These are phyloP conservation scores for Penicillium lagena DNA, from an alignment of 495 filamentous ascomycete species.

Conservation along the genomic window DNA sequence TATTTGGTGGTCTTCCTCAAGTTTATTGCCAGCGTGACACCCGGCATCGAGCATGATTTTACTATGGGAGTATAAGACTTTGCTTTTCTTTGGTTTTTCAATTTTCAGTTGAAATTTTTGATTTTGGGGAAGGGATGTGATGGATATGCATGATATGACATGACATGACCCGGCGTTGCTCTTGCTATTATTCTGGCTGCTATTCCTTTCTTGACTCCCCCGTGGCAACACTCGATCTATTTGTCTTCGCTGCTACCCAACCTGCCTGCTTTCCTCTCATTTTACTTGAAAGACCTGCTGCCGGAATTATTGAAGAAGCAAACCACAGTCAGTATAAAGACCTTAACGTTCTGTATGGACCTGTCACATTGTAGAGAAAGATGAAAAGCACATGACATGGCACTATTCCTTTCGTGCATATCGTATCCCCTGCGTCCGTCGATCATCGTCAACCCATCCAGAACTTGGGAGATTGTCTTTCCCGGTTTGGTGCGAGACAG, in stretches of 20 bases:
- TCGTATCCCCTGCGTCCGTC: not conserved
- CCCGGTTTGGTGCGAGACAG: too few species aligned
- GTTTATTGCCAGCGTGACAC: constrained; percentile 95
- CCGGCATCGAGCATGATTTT: constrained; percentile 96
- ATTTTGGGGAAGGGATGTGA: not conserved
- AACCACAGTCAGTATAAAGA: too few species aligned
- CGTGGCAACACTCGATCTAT: too few species aligned
- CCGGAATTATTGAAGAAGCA: too few species aligned
- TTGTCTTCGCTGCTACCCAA: not conserved
- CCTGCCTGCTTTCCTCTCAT: not conserved
- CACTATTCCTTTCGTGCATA: not conserved
- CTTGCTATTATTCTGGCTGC: constrained; percentile 1
- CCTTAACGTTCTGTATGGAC: not conserved
- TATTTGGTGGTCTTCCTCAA: constrained; percentile 97
- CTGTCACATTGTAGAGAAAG: not conserved
- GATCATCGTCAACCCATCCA: not conserved
- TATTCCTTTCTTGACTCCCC: not conserved
- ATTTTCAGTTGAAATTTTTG: not conserved
- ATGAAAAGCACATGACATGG: too few species aligned
- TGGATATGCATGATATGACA: constrained; percentile 14
- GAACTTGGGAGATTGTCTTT: too few species aligned
- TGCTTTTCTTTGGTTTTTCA: not conserved
- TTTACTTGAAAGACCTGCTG: too few species aligned
- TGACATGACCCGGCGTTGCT: constrained; percentile 16
- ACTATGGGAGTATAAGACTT: constrained; percentile 80